Percentiles rank a stretch among this genome's conserved stretches.
Evolutionary conservation across 208 protist species (phyloP).

Genomic region (Acanthamoeba triangularis): DNA sequence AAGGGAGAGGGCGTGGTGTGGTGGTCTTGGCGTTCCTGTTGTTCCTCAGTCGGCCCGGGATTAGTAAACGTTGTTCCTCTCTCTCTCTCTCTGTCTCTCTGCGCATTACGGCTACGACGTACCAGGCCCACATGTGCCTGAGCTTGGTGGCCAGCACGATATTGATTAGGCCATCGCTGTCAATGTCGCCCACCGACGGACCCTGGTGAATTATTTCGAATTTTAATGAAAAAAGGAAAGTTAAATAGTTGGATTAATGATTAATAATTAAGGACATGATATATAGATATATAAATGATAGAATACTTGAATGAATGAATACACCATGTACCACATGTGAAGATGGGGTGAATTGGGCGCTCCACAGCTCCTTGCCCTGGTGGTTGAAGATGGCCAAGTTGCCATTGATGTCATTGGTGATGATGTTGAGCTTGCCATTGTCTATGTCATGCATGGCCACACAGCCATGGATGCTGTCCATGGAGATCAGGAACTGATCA

Average conservation of each 20-base stretch:
- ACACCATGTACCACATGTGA: neutral
- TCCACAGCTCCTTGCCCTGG: conserved; percentile 92
- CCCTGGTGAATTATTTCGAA: conserved; percentile 76
- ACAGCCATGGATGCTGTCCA: conserved; percentile 91
- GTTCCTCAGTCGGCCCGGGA: neutral
- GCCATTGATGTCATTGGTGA: conserved; percentile 93
- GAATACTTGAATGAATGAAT: too few relatives aligned
- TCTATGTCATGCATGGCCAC: conserved; percentile 93
- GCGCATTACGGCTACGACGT: neutral
- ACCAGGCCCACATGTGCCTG: conserved; percentile 93
- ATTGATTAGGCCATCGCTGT: conserved; percentile 94
- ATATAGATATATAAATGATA: neutral
- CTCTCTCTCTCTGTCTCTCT: too few relatives aligned
- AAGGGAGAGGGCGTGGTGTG: too few relatives aligned
- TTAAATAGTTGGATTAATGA: too few relatives aligned
- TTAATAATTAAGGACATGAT: too few relatives aligned
- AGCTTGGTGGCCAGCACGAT: conserved; percentile 93
- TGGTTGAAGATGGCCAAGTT: conserved; percentile 93
- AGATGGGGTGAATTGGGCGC: conserved; percentile 86
- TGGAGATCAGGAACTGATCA: conserved; percentile 84
- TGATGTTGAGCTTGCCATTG: conserved; percentile 93
- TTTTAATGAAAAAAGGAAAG: neutral
- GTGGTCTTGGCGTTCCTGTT: conserved; percentile 7
- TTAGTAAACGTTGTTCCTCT: too few relatives aligned
- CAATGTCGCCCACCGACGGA: conserved; percentile 94